Conservation (phyloP, 768 basidiomycete species). For the Guyanaporus albipodus region DNA sequence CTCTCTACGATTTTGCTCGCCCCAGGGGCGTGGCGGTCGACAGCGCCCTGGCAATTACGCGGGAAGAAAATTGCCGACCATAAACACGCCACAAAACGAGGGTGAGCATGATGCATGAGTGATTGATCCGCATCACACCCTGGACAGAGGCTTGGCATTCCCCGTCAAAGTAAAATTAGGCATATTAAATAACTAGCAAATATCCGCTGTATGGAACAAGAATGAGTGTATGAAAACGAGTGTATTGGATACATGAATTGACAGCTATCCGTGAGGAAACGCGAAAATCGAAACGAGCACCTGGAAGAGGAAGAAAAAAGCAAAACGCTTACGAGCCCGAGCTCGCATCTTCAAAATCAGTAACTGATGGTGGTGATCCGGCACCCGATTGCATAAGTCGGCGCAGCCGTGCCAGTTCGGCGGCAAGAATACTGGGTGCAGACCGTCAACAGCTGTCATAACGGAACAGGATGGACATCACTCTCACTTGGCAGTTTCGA, state of each 20-base stretch:
- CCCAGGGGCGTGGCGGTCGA: too few relatives aligned
- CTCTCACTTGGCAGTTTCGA: slow-evolving; percentile 58
- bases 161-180: slow-evolving; percentile 1
- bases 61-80: too few relatives aligned
- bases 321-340: slow-evolving; percentile 10
- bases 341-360: slow-evolving; percentile 10
- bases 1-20: too few relatives aligned
- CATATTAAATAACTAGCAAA: slow-evolving; percentile 15
- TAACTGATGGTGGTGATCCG: slow-evolving; percentile 24
- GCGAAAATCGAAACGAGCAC: slow-evolving; percentile 5
- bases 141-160: too few relatives aligned
- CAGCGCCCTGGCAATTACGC: too few relatives aligned
- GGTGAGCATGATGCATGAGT: too few relatives aligned
- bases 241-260: slow-evolving; percentile 33
- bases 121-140: too few relatives aligned
- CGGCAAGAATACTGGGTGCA: slow-evolving; percentile 46
- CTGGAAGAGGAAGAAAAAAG: not conserved
- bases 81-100: too few relatives aligned
- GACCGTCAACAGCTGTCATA: not conserved
- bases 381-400: slow-evolving; percentile 66
- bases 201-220: slow-evolving; percentile 27
- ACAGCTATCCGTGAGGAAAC: slow-evolving; percentile 21
- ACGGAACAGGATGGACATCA: not conserved
- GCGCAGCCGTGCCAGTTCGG: slow-evolving; percentile 64
- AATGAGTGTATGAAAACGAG: slow-evolving; percentile 20